A percentile compares a stretch with the other conserved stretches of the same genome.
phyloP scores from a whole-genome alignment of 345 rosid species.

The Abelmoschus esculentus region DNA sequence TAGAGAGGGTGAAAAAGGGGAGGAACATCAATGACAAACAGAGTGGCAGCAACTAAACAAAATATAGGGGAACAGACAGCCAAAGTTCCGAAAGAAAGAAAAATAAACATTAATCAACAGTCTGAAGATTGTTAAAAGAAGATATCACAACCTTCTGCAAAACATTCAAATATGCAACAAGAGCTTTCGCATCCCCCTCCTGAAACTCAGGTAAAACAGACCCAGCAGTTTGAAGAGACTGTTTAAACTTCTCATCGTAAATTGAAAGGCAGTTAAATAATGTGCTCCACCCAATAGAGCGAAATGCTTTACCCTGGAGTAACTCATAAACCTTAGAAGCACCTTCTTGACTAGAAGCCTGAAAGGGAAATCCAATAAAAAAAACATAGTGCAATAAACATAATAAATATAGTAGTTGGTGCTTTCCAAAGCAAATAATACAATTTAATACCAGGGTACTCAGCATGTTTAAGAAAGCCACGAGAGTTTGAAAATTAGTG shows the following conservation, averaged over 20 bases:
- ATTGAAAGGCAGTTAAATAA: slow-evolving; percentile 79
- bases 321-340: slow-evolving; percentile 84
- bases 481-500: slow-evolving; percentile 86
- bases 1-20: not conserved
- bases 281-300: slow-evolving; percentile 88
- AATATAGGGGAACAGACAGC: not conserved
- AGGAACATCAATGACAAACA: not conserved
- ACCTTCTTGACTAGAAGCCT: slow-evolving; percentile 96
- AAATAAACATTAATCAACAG: not conserved
- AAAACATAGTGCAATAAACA: not conserved
- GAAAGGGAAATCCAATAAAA: slow-evolving; percentile 14
- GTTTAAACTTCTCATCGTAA: slow-evolving; percentile 88
- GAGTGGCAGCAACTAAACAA: not conserved
- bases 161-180: slow-evolving; percentile 91
- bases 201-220: slow-evolving; percentile 82
- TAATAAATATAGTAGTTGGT: not conserved
- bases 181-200: slow-evolving; percentile 95
- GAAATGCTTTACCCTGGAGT: slow-evolving; percentile 81
- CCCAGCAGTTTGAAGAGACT: slow-evolving; percentile 77
- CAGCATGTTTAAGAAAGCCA: slow-evolving; percentile 89
- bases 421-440: slow-evolving; percentile 8
- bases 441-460: slow-evolving; percentile 72
- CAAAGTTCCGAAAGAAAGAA: not conserved
- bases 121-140: not conserved
- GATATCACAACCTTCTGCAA: slow-evolving; percentile 66